Evolutionary conservation across 805 yeast genomes (phyloP), one percentile per base, ranked within the genome.

Genomic region (Cyberlindnera xishuangbannaensis): DNA sequence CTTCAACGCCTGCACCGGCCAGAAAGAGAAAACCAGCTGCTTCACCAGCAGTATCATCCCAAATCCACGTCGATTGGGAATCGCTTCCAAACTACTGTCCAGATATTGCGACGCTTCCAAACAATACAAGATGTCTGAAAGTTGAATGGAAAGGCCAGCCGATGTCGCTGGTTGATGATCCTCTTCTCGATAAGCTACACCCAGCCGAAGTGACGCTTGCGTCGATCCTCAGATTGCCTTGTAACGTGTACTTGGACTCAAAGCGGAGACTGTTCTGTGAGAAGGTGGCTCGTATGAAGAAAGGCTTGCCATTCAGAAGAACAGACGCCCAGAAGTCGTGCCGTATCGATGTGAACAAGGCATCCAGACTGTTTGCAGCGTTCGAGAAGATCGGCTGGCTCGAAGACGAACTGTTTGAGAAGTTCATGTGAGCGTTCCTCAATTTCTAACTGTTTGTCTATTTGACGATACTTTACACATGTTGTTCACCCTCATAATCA

Each of bases 71-170:
- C 41, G 76, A 74, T 36, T 84, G 83, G 69, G 82, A 78, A 53
- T 62, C 76, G 18, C 62, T 88, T 36, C 87, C 87, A 23, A 95
- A 87, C 58, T 86, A 69, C 58, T 76, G 85, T n/a, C 97, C 97
- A 4, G 67, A 82, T 14, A 45, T 74, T 11, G 50, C 65, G 2
- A 67, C 82, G 1, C 64, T 88, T 41, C 94, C 95, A 48, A 74
- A 65, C 43, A 78, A 76, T 50, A 63, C 71, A 36, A 78, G 81
- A 61, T 77, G 85, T 44, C 67, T 88, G 47, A 81, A 81, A 53
- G 83, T 94, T 22, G 97, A 90, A 58, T 90, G 98, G 98, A 90
- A 88, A 63, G 98, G 97, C 9, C 95, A 87, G 49, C 95, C 97
- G 23, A 87, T 90, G 96, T 94, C 84, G 57, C 69, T 90, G 36